phyloP scores from a whole-genome alignment of 352 stramenopile genomes.

The Blastocystis sp. region DNA sequence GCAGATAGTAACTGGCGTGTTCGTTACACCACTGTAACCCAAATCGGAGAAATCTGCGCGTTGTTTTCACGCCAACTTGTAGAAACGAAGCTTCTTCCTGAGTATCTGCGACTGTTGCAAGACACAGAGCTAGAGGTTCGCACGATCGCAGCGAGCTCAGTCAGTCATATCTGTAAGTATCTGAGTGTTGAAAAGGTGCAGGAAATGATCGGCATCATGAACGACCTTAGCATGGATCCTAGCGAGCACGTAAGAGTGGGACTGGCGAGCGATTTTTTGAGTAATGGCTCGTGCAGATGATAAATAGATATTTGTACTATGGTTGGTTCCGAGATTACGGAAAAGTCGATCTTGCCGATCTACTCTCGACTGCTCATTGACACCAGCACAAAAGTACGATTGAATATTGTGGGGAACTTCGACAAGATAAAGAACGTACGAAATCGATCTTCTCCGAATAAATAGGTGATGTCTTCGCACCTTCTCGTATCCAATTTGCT shows the following conservation, averaged over 20 bases:
- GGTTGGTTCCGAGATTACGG: not conserved
- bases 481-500: not conserved
- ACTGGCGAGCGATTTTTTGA: slow-evolving; percentile 33
- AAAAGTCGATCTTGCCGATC: not conserved
- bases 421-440: slow-evolving; percentile 11
- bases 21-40: slow-evolving; percentile 34
- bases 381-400: slow-evolving; percentile 3
- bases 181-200: not conserved
- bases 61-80: not conserved
- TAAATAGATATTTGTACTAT: slow-evolving; percentile 19
- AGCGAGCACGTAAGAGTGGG: slow-evolving; percentile 25
- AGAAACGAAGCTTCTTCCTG: not conserved
- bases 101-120: slow-evolving; percentile 16
- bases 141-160: not conserved
- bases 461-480: not conserved
- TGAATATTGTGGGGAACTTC: slow-evolving; percentile 27
- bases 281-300: not conserved
- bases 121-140: slow-evolving; percentile 26
- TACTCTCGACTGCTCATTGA: slow-evolving; percentile 15
- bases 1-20: slow-evolving; percentile 18
- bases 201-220: not conserved
- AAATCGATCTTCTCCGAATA: too few relatives aligned
- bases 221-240: not conserved
- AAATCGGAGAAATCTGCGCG: slow-evolving; percentile 25
- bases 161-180: not conserved